Conservation (phyloP, 2,329 filamentous ascomycete genomes). For the Diaporthe destruens region DNA sequence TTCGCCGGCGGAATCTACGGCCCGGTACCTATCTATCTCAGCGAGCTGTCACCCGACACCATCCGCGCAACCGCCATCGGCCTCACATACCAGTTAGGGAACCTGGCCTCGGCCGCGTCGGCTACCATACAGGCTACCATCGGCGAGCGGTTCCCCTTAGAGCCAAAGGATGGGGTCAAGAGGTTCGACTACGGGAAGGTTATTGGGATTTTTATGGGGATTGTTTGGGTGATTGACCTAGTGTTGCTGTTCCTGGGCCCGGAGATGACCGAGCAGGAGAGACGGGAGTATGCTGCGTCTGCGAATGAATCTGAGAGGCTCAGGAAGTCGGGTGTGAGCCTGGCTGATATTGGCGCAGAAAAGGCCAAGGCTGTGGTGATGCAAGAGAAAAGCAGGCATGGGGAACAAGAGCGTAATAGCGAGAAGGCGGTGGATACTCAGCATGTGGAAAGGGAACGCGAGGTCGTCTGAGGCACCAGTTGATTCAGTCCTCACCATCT, state of each 20-base stretch:
- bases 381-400: too few relatives aligned
- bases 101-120: constrained; percentile 77
- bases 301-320: constrained; percentile 1
- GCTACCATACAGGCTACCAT: constrained; percentile 82
- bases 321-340: constrained; percentile 14
- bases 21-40: constrained; percentile 79
- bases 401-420: too few relatives aligned
- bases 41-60: constrained; percentile 79
- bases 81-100: constrained; percentile 81
- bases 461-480: too few relatives aligned
- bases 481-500: too few relatives aligned
- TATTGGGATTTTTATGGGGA: constrained; percentile 91
- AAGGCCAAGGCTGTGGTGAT: background rate
- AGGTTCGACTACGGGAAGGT: constrained; percentile 84
- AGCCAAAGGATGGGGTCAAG: constrained; percentile 60
- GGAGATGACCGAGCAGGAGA: constrained; percentile 54
- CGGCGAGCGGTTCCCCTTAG: constrained; percentile 79
- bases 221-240: constrained; percentile 75
- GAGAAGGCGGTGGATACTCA: too few relatives aligned
- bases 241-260: constrained; percentile 73
- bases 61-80: constrained; percentile 82
- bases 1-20: constrained; percentile 83
- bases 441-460: too few relatives aligned
- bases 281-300: background rate
- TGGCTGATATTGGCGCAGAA: constrained; percentile 18